Base-by-base conservation (phyloP, 139 green algal species). In the Asterochloris sp. region DNA sequence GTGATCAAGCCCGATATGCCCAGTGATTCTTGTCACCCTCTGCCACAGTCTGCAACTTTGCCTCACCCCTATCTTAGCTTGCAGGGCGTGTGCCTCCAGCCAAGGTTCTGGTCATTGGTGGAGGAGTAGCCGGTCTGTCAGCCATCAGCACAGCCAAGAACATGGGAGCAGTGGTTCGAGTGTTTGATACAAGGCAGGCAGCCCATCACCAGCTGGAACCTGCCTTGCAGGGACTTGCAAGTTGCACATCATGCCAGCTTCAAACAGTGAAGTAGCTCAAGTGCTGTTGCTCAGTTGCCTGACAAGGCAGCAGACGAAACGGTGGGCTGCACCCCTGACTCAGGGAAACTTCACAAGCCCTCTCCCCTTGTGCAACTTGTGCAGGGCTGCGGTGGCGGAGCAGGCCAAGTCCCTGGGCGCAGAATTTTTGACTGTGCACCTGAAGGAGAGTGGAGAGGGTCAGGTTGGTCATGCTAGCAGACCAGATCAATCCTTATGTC, bases 391-490 rank as follows among this genome's bases (percentile, higher is more conserved):
- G 12, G 73, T 80, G 21, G 83, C 62, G 26, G 83, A 83, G 62
- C 84, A 96, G 85, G 93, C 92, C 77, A 93, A 94, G 85, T 93
- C 87, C 10, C 87, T 96, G 85, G 93, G 93, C 28, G 93, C 92
- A 38, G 94, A 96, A 89, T 97, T 97, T 87, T 88, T 98, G 77
- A 95, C 90, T 12, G 89, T 96, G 27, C 85, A 95, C 27, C 85
- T 96, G 14, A 80, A 95, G 78, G 94, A 98, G 88, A 89, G 85
- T 74, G 94, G 94, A 8, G 93, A 95, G 81, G 91, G 91, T 11
- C 75, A 68, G 94, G 92, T 69, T 11, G 13, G 74, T 78, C 24
- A 78, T 29, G 62, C n/a, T 61, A 26, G n/a, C 27, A 62, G 26
- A 10, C 60, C n/a, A 78, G 27, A 78, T 60, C 15, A 26, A 62